Evolutionary conservation across 345 rosid species (phyloP), one percentile per base, ranked within the genome.

Genomic region (Gossypium anomalum): DNA sequence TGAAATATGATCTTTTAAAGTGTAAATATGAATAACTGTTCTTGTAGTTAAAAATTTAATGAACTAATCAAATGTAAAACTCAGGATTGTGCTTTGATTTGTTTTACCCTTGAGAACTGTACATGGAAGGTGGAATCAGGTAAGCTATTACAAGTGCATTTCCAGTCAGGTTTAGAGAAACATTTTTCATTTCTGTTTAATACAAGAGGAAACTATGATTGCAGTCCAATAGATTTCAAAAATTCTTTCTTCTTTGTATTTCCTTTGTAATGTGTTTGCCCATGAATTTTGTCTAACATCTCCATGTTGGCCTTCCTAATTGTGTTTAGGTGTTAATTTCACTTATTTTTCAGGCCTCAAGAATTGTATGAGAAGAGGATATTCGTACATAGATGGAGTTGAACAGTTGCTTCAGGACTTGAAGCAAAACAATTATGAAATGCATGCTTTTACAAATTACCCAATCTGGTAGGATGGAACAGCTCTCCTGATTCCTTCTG

Each of bases 361-460:
- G 84, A 77, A 71, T 58, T 92, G 93, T 71, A 83, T 92, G 89
- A 85, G 49, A 81, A 85, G 77, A 73, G 95, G 95, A 77, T 92
- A 88, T 80, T 85, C 85, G 59, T 92, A 87, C 83, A 64, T 92
- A 66, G 97, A 89, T 76, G 97, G 98, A 22, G 82, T 94, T 64
- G 84, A 87, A 72, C 80, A 87, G 74, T 85, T 94, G 78, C 98
- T 94, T 74, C 81, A 72, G 22, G 75, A 80, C 20, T 75, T 94
- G 74, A 84, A 79, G 73, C 78, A 81, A 81, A 80, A 80, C 44
- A 78, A 85, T 81, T 89, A 88, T 20, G 92, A 94, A 83, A 91
- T 94, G 88, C 98, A 94, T 82, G 97, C 98, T 75, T 87, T 84
- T 78, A 92, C 98, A 73, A 94, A 94, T 71, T 91, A 94, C 76